These are phyloP conservation scores for Lepiota venenata DNA, from an alignment of 768 basidiomycete species.

Conservation along the genomic window DNA sequence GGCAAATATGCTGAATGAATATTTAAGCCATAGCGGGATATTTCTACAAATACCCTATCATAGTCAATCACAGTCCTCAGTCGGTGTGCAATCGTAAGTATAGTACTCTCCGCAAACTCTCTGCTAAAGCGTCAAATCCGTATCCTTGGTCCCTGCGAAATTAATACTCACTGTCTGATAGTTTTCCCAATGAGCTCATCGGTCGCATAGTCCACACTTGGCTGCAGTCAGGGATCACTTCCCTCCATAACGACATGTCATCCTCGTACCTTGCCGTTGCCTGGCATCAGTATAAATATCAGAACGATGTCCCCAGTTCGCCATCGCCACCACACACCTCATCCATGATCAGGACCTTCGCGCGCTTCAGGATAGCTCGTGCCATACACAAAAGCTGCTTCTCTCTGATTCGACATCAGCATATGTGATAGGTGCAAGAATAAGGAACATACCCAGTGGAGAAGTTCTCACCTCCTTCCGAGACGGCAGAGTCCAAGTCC, in stretches of 20 bases:
- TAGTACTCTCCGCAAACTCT: constrained; percentile 79
- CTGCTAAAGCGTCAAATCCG: constrained; percentile 28
- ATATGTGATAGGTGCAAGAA: neutral
- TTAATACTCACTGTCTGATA: constrained; percentile 63
- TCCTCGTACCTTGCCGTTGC: constrained; percentile 61
- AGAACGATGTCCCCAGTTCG: constrained; percentile 1
- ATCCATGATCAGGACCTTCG: constrained; percentile 81
- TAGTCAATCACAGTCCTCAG: constrained; percentile 81
- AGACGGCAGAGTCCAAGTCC: constrained; percentile 67
- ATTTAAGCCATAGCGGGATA: neutral
- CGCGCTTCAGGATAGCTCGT: constrained; percentile 75
- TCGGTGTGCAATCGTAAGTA: constrained; percentile 85
- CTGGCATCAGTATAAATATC: constrained; percentile 27
- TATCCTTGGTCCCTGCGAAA: neutral
- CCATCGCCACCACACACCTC: constrained; percentile 45
- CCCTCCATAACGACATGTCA: constrained; percentile 73
- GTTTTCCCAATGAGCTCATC: constrained; percentile 85
- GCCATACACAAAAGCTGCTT: constrained; percentile 73
- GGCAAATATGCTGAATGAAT: neutral
- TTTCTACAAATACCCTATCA: constrained; percentile 52
- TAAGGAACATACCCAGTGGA: constrained; percentile 62
- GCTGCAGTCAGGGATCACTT: constrained; percentile 13
- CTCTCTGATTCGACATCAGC: constrained; percentile 14
- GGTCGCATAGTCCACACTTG: constrained; percentile 82
- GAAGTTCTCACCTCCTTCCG: constrained; percentile 89